Conservation (phyloP, 495 filamentous ascomycete species). For the Chaetomidium leptoderma region DNA sequence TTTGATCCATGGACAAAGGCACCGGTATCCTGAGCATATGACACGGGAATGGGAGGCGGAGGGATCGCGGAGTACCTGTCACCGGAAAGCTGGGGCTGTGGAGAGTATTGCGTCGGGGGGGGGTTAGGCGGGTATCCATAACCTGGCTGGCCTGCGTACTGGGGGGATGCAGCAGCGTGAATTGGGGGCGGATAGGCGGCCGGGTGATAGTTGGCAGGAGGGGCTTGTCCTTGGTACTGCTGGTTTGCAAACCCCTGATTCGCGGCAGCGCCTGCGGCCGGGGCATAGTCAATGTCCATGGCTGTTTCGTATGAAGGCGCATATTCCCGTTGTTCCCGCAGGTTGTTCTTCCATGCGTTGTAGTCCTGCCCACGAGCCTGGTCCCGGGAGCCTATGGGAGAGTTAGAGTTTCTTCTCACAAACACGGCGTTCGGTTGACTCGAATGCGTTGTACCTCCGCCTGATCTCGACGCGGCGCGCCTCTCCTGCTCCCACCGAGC, state of each 20-base stretch:
- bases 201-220: constrained; percentile 20
- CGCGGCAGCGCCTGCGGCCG: constrained; percentile 7
- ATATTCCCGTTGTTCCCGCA: constrained; percentile 21
- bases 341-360: constrained; percentile 32
- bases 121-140: constrained; percentile 25
- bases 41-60: constrained; percentile 25
- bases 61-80: constrained; percentile 29
- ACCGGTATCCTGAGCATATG: constrained; percentile 21
- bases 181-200: constrained; percentile 25
- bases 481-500: constrained; percentile 73
- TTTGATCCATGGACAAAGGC: constrained; percentile 28
- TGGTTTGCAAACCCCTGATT: constrained; percentile 14
- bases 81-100: constrained; percentile 23
- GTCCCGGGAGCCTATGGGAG: constrained; percentile 44
- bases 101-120: constrained; percentile 28
- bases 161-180: constrained; percentile 15
- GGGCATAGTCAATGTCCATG: constrained; percentile 32
- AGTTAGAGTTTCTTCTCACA: constrained; percentile 58
- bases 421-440: constrained; percentile 48
- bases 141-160: constrained; percentile 19
- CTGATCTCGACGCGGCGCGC: constrained; percentile 42
- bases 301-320: constrained; percentile 20
- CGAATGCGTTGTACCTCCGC: constrained; percentile 55
- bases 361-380: constrained; percentile 30
- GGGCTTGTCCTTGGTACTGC: constrained; percentile 22